Conservation (phyloP, 2,329 filamentous ascomycete genomes). For the Penicillium sp. region DNA sequence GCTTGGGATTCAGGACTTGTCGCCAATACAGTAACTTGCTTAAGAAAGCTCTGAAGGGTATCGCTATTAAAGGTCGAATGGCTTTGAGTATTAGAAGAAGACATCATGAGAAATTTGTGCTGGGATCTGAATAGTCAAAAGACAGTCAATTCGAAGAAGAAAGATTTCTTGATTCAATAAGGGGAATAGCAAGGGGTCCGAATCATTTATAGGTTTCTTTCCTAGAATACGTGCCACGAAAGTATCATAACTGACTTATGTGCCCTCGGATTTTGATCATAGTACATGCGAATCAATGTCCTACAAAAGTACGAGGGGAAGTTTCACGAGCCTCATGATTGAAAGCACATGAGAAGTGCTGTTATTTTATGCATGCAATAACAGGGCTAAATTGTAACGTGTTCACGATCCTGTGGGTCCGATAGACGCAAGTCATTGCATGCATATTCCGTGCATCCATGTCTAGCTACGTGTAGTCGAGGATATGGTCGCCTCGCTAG, state of each 20-base stretch:
- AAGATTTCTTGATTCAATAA: background rate
- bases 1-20: background rate
- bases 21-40: background rate
- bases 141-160: background rate
- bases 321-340: conserved; percentile 1
- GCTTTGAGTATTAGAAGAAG: background rate
- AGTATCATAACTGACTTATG: no score
- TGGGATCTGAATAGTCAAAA: background rate
- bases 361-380: background rate
- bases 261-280: background rate
- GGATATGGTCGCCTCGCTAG: background rate
- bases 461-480: background rate
- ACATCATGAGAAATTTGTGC: background rate
- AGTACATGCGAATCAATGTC: background rate
- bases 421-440: conserved; percentile 1
- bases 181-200: no score
- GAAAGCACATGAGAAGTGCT: background rate
- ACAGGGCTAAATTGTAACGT: background rate
- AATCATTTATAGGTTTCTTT: background rate
- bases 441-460: background rate
- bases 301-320: background rate
- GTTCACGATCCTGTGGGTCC: background rate
- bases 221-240: no score
- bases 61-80: background rate
- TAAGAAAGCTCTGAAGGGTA: conserved; percentile 1